A percentile compares a stretch with the other conserved stretches of the same genome.
These are phyloP conservation scores for Sonneratia alba DNA, from an alignment of 345 rosid genomes.

Conservation along the genomic window DNA sequence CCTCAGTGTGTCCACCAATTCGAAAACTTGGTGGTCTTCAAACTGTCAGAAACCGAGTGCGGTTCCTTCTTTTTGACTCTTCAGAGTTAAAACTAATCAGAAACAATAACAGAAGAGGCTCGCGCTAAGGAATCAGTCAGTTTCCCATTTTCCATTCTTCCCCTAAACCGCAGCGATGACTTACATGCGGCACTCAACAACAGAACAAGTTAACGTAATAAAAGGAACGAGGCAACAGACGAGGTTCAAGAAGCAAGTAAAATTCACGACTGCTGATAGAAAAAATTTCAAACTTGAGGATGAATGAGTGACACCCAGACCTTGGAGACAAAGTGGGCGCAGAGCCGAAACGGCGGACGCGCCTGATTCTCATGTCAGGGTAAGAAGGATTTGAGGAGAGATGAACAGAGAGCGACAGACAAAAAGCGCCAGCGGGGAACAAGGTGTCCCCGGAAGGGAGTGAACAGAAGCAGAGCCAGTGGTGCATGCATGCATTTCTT, in stretches of 20 bases:
- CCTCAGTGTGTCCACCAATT: background rate
- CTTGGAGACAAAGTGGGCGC: background rate
- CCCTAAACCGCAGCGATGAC: background rate
- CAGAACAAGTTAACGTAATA: background rate
- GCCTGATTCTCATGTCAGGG: conserved; percentile 3
- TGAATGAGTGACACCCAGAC: background rate
- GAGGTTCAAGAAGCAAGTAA: background rate
- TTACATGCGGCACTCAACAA: background rate
- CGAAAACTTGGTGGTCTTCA: background rate
- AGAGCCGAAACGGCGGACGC: conserved; percentile 4
- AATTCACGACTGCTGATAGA: background rate
- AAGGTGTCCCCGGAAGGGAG: conserved; percentile 12
- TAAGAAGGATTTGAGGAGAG: background rate
- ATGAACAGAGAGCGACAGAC: background rate
- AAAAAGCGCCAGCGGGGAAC: conserved; percentile 22
- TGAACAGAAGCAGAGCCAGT: background rate
- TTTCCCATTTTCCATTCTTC: background rate
- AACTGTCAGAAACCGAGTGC: background rate
- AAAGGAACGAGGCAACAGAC: background rate
- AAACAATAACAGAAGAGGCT: background rate
- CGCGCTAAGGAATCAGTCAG: background rate
- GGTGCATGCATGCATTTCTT: too few relatives aligned
- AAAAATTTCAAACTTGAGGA: background rate
- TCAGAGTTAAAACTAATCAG: background rate
- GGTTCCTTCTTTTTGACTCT: background rate